Evolutionary conservation across 2,329 filamentous ascomycete species (phyloP), one percentile per base, ranked within the genome.

Genomic region (Dothideomycetidae sp.): DNA sequence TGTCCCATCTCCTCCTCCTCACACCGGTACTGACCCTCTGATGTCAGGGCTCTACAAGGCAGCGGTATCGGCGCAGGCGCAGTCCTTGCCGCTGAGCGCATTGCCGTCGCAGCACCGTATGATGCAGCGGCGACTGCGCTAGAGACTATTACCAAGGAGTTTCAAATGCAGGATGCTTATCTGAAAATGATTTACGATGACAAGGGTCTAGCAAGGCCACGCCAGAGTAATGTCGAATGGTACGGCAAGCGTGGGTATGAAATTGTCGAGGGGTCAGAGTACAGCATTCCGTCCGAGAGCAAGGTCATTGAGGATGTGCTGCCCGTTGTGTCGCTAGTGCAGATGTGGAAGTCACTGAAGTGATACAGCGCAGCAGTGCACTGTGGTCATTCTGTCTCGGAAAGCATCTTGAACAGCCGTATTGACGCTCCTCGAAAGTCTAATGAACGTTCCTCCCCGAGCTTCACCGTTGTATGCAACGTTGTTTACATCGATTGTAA

Each of bases 81-180:
- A 7, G 19, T 38, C 19, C 13, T n/a, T 21, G 16, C 15, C 2
- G 7, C 28, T n/a, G 36, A 38, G n/a, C 13, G 16, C n/a, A 15
- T 38, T 7, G 36, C 36, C 3, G 12, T 11, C 12, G 11, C 10
- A n/a, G 10, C n/a, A 5, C 36, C 36, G 11, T 31, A 32, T 12
- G 28, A 28, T 32, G 36, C 36, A 10, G 23, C 36, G 5, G 15
- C n/a, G 3, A 32, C 14, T 10, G 28, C 36, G 10, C 18, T 38
- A 3, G 36, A 38, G 10, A 15, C 16, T 5, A 38, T 38, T 18
- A 38, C 36, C 10, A 33, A 38, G 14, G 36, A 38, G 13, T 38
- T 38, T 14, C 29, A 32, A n/a, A 10, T 12, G 15, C 15, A 32
- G 5, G 36, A 38, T 10, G 12, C 13, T 13, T 38, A 38, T 28